Percentiles rank a stretch among this genome's conserved stretches.
Evolutionary conservation across 495 filamentous ascomycete species (phyloP).

Genomic region (Hypoxylon fuscum): DNA sequence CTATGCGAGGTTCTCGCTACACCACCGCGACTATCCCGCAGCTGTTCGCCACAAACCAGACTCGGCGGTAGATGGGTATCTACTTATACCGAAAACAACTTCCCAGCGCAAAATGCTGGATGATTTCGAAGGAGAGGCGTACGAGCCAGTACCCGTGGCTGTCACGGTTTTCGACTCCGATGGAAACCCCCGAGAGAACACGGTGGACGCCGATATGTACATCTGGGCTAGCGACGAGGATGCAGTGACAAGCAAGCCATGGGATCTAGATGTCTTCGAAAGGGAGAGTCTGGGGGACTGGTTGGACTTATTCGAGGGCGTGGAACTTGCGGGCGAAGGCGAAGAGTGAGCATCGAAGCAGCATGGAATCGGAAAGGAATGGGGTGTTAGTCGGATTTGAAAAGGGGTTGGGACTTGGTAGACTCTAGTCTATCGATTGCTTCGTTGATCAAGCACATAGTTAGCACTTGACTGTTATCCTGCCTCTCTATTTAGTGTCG

Average conservation of each 20-base stretch:
- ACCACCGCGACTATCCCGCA: slow-evolving; percentile 27
- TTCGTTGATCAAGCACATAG: no score
- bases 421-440: no score
- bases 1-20: slow-evolving; percentile 10
- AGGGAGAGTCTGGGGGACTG: slow-evolving; percentile 27
- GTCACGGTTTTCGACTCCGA: slow-evolving; percentile 16
- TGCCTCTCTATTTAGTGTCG: no score
- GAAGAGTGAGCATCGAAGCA: background rate
- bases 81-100: slow-evolving; percentile 19
- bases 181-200: background rate
- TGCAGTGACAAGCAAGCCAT: slow-evolving; percentile 11
- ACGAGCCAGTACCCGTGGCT: slow-evolving; percentile 16
- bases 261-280: slow-evolving; percentile 26
- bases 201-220: slow-evolving; percentile 32
- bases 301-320: slow-evolving; percentile 25
- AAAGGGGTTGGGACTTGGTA: no score
- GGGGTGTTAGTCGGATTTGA: no score
- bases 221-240: slow-evolving; percentile 26
- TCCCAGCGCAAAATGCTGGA: slow-evolving; percentile 37
- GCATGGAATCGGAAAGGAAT: no score
- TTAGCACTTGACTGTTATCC: no score
- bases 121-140: slow-evolving; percentile 32
- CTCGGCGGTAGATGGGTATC: slow-evolving; percentile 30
- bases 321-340: background rate
- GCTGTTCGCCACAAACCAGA: slow-evolving; percentile 13